Base-by-base conservation (phyloP, 768 basidiomycete genomes). In the Leucocoprinus sp. region DNA sequence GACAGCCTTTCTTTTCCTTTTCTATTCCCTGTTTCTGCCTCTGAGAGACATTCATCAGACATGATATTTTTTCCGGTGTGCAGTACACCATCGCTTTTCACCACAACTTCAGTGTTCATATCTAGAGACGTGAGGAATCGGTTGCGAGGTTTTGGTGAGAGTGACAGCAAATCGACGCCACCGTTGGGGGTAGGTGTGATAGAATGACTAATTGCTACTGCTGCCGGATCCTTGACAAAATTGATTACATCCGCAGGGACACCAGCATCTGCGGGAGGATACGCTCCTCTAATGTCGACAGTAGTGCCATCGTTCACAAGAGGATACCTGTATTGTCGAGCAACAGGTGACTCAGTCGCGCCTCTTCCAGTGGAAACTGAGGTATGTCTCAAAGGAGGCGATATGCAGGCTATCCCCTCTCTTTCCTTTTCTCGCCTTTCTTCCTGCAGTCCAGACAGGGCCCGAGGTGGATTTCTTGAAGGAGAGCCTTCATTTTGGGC, bases 61-160 rank as follows among this genome's bases (percentile, higher is more conserved):
- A 0, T n/a, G 82, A 86, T 69, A 91, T 78, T 59, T 73, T 70
- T 63, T 90, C 88, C 42, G 90, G 67, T 50, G n/a, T 72, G 67
- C 48, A 77, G 76, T 5, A 90, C 84, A n/a, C 77, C 62, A 48
- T 76, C 72, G 54, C 75, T 76, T 64, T 70, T 76, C 23, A 65
- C 56, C 18, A 71, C 42, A 2, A 67, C 60, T 8, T 60, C 57
- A 17, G 64, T 59, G 28, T 62, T 61, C 24, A 69, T 57, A 1
- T 67, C 65, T 42, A 71, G 67, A 5, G 61, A 58, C 8, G 68
- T 59, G 47, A 70, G 77, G 0, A 79, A 76, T 33, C 70, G 69
- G 52, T 81, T 82, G 5, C 84, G 64, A 0, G 86, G 85, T 6
- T 81, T 76, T 2, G 87, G 85, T 0, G 84, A 84, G 50, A 75